Conservation (phyloP, 208 protist species). For the Porcisia deanei region DNA sequence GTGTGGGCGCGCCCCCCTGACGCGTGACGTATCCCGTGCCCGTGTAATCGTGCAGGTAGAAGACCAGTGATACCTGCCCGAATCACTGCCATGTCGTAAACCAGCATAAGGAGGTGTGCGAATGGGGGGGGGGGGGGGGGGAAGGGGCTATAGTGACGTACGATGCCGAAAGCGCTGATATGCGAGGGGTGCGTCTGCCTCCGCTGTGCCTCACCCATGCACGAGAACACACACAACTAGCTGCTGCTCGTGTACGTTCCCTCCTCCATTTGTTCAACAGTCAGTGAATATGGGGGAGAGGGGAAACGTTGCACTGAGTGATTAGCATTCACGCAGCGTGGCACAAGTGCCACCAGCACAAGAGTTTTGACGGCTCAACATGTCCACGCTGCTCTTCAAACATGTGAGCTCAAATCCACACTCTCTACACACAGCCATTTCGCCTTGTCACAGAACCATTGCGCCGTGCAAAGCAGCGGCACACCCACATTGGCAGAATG, state of each 20-base stretch:
- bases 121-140: not conserved
- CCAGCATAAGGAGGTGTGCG: too few relatives aligned
- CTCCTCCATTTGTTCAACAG: too few relatives aligned
- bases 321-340: not conserved
- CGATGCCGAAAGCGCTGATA: not conserved
- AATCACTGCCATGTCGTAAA: too few relatives aligned
- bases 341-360: not conserved
- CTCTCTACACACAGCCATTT: not conserved
- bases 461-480: not conserved
- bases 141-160: not conserved
- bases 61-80: not conserved
- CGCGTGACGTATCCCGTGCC: not conserved
- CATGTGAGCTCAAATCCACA: not conserved
- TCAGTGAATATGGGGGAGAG: not conserved
- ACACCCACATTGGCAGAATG: not conserved
- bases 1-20: not conserved
- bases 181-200: not conserved
- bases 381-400: not conserved
- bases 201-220: not conserved
- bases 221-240: not conserved
- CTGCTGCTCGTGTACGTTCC: not conserved
- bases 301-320: not conserved
- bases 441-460: not conserved
- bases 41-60: not conserved
- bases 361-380: not conserved